Evolutionary conservation across 2,329 filamentous ascomycete genomes (phyloP).

Genomic region (Colletotrichum acutatum): DNA sequence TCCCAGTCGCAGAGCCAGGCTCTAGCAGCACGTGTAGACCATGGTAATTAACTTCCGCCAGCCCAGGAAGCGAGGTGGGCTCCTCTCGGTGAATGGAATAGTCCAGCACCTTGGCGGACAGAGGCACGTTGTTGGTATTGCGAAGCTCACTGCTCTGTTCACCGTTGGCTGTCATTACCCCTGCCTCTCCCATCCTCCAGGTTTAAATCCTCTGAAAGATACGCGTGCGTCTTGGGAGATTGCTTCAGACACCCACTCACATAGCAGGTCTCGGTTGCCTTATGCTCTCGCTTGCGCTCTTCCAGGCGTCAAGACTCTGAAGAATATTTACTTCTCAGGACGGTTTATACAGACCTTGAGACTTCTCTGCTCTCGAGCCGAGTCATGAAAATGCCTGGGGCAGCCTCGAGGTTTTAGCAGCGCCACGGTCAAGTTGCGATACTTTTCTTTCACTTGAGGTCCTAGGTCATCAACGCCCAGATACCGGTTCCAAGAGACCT

Average conservation of each 20-base stretch:
- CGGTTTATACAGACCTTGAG: neutral
- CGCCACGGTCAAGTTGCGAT: too few relatives aligned
- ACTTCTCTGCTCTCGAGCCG: neutral
- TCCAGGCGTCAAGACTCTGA: neutral
- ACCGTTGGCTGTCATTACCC: neutral
- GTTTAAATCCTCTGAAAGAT: neutral
- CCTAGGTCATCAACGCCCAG: too few relatives aligned
- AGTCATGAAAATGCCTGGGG: neutral
- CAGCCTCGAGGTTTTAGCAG: neutral
- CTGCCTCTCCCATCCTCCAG: neutral
- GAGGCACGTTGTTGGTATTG: slow-evolving; percentile 1
- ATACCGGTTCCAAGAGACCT: too few relatives aligned
- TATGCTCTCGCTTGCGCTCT: neutral
- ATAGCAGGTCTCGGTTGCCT: too few relatives aligned
- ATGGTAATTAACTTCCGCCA: neutral
- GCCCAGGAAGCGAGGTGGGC: too few relatives aligned
- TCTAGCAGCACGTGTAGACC: neutral
- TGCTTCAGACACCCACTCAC: neutral
- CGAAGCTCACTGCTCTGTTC: neutral
- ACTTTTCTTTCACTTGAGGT: too few relatives aligned
- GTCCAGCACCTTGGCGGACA: neutral
- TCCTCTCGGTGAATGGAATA: neutral
- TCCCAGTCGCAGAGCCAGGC: neutral
- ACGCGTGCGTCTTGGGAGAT: neutral
- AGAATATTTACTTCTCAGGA: neutral